Conservation (phyloP, 2,329 filamentous ascomycete genomes). For the Colletotrichum coccodes region DNA sequence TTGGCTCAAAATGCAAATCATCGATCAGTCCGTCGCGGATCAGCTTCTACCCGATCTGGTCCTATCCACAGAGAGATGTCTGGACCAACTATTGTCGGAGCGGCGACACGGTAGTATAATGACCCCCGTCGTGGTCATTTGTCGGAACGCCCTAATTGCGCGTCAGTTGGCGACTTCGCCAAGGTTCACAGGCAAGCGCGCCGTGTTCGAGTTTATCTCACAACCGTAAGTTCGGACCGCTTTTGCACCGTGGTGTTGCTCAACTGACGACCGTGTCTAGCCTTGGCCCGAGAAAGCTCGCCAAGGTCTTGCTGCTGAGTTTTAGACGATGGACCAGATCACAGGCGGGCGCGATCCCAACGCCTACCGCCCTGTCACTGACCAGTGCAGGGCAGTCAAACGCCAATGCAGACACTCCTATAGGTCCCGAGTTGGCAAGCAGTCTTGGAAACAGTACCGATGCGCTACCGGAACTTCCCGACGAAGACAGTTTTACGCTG, state of each 20-base stretch:
- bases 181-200: slow-evolving; percentile 34
- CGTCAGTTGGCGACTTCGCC: slow-evolving; percentile 36
- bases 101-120: neutral
- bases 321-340: slow-evolving; percentile 39
- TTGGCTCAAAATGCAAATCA: slow-evolving; percentile 45
- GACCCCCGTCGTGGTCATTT: slow-evolving; percentile 42
- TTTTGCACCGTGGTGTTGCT: neutral
- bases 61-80: slow-evolving; percentile 35
- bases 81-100: slow-evolving; percentile 5
- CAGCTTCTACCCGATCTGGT: slow-evolving; percentile 39
- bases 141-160: slow-evolving; percentile 42
- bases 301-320: slow-evolving; percentile 42
- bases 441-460: neutral
- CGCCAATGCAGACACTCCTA: neutral
- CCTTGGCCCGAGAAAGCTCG: slow-evolving; percentile 48
- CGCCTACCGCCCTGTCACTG: neutral
- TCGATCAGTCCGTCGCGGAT: slow-evolving; percentile 24
- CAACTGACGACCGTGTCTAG: slow-evolving; percentile 32
- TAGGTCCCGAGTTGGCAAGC: neutral
- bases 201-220: slow-evolving; percentile 48
- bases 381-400: neutral
- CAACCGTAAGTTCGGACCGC: slow-evolving; percentile 44
- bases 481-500: neutral
- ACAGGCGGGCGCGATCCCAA: neutral
- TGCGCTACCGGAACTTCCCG: neutral